Conservation (phyloP, 2,329 filamentous ascomycete species). For the Penicillium glabrum region DNA sequence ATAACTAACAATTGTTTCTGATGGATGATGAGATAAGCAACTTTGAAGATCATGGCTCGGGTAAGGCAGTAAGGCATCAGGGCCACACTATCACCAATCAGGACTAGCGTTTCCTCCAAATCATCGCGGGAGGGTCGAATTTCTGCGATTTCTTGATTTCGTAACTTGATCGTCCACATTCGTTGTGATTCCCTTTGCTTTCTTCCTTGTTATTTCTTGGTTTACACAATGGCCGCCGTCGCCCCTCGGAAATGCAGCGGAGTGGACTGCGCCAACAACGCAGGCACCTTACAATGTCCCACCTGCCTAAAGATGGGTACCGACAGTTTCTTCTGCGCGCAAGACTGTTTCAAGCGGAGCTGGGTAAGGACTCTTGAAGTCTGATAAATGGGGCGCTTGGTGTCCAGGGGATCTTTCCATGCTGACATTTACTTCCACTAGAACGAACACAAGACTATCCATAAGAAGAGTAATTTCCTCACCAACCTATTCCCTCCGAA, state of each 20-base stretch:
- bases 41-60: too few species aligned
- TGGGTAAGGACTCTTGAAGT: conserved; percentile 67
- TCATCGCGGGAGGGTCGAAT: not conserved
- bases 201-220: not conserved
- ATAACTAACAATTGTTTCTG: too few species aligned
- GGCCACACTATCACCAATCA: not conserved
- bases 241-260: conserved; percentile 64
- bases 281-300: conserved; percentile 84
- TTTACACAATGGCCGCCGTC: conserved; percentile 25
- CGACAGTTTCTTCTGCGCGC: conserved; percentile 94
- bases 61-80: not conserved
- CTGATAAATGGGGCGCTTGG: not conserved
- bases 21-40: not conserved
- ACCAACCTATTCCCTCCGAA: conserved; percentile 73
- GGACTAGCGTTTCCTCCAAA: not conserved
- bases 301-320: conserved; percentile 89
- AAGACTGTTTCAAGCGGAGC: conserved; percentile 98
- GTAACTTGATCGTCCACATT: not conserved
- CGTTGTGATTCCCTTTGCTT: not conserved
- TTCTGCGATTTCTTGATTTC: not conserved
- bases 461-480: conserved; percentile 78
- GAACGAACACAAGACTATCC: conserved; percentile 77
- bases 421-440: conserved; percentile 37
- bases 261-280: conserved; percentile 81
- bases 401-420: not conserved